Evolutionary conservation across 140 eudicot species (phyloP).

Genomic region (Stevia rebaudiana): DNA sequence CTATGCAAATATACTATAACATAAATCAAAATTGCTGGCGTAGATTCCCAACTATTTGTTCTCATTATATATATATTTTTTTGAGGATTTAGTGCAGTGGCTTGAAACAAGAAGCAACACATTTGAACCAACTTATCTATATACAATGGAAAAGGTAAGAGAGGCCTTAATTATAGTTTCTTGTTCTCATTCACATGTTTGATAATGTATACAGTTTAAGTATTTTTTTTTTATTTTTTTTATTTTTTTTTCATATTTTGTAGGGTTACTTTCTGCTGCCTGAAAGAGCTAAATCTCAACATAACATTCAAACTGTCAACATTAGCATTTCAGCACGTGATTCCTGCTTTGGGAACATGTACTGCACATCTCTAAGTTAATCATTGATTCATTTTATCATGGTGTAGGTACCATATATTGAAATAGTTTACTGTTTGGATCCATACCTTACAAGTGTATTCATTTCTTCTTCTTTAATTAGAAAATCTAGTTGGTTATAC

Average conservation of each 20-base stretch:
- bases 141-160: conserved; percentile 83
- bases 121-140: conserved; percentile 87
- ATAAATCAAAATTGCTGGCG: not conserved
- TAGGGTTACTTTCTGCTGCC: conserved; percentile 92
- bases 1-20: not conserved
- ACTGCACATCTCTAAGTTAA: conserved; percentile 8
- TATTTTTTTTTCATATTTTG: conserved; percentile 5
- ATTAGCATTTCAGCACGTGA: conserved; percentile 89
- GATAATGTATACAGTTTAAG: too few relatives aligned
- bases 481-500: conserved; percentile 16
- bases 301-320: conserved; percentile 70
- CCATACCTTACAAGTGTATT: not conserved
- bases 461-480: not conserved
- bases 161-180: not conserved
- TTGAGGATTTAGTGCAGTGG: conserved; percentile 77
- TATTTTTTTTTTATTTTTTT: not conserved
- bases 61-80: conserved; percentile 12
- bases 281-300: conserved; percentile 71
- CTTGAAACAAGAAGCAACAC: conserved; percentile 78
- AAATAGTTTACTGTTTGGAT: not conserved
- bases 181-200: conserved; percentile 10
- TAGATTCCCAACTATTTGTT: not conserved
- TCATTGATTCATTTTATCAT: conserved; percentile 1
- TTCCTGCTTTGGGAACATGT: conserved; percentile 96
- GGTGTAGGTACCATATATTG: not conserved